Evolutionary conservation across 2,329 filamentous ascomycete species (phyloP).

Genomic region (Parascedosporium putredinis): DNA sequence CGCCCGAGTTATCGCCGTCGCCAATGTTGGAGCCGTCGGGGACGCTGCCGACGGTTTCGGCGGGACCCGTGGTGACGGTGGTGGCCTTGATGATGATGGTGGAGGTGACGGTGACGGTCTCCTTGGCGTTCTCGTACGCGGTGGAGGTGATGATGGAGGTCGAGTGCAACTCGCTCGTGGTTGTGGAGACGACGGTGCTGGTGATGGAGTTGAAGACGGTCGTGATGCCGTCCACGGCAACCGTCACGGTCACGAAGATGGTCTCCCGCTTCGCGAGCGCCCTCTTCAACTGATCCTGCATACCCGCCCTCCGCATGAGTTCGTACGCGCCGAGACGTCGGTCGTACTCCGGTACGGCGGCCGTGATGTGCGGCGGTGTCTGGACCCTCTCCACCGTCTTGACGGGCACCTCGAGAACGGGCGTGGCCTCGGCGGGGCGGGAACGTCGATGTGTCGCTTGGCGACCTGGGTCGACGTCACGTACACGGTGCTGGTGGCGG

Average conservation of each 20-base stretch:
- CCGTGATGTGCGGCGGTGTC: not conserved
- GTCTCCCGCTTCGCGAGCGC: conserved; percentile 24
- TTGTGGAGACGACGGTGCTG: conserved; percentile 21
- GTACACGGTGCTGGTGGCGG: conserved; percentile 25
- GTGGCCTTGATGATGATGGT: conserved; percentile 24
- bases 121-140: conserved; percentile 21
- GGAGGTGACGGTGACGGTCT: conserved; percentile 27
- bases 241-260: conserved; percentile 21
- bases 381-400: conserved; percentile 7
- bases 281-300: not conserved
- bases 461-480: conserved; percentile 24
- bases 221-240: conserved; percentile 17
- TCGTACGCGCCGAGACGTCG: not conserved
- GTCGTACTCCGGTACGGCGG: not conserved
- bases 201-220: conserved; percentile 17
- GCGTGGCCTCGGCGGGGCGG: conserved; percentile 13
- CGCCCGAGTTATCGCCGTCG: conserved; percentile 8
- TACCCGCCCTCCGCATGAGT: conserved; percentile 5
- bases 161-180: conserved; percentile 17
- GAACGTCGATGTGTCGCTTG: conserved; percentile 20
- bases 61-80: conserved; percentile 20
- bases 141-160: conserved; percentile 16
- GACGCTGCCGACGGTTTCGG: conserved; percentile 15
- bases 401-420: conserved; percentile 14
- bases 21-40: conserved; percentile 16